These are phyloP conservation scores for Ustilago nuda DNA, from an alignment of 1,284 basidiomycete species.

Conservation along the genomic window DNA sequence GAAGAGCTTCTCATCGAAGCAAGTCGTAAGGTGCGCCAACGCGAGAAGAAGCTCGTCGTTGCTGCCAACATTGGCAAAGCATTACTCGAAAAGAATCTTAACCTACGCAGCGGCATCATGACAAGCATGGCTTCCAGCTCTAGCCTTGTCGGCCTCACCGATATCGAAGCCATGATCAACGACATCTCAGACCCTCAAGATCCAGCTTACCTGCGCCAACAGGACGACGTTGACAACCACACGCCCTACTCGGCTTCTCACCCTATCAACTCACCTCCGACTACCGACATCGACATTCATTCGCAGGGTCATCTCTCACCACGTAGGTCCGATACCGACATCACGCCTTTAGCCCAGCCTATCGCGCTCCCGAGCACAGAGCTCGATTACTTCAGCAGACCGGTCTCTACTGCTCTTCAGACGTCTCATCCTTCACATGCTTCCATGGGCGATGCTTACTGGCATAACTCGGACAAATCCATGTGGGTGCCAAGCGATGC, in stretches of 20 bases:
- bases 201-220: background rate
- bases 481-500: constrained; percentile 39
- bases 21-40: constrained; percentile 56
- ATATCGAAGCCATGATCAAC: constrained; percentile 38
- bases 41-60: constrained; percentile 59
- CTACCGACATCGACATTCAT: constrained; percentile 39
- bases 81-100: constrained; percentile 62
- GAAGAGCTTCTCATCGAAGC: constrained; percentile 58
- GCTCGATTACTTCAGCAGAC: constrained; percentile 35
- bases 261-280: constrained; percentile 53
- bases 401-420: background rate
- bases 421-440: background rate
- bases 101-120: constrained; percentile 54
- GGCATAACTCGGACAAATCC: background rate
- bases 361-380: constrained; percentile 3
- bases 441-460: background rate
- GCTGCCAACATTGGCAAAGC: constrained; percentile 63
- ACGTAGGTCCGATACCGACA: constrained; percentile 20
- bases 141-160: constrained; percentile 34
- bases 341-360: constrained; percentile 29
- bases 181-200: constrained; percentile 11
- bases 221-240: background rate
- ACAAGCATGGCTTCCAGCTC: constrained; percentile 45
- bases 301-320: constrained; percentile 29
- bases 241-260: background rate